Evolutionary conservation across 345 rosid species (phyloP), one percentile per base, ranked within the genome.

Genomic region (Syzygium jambos): DNA sequence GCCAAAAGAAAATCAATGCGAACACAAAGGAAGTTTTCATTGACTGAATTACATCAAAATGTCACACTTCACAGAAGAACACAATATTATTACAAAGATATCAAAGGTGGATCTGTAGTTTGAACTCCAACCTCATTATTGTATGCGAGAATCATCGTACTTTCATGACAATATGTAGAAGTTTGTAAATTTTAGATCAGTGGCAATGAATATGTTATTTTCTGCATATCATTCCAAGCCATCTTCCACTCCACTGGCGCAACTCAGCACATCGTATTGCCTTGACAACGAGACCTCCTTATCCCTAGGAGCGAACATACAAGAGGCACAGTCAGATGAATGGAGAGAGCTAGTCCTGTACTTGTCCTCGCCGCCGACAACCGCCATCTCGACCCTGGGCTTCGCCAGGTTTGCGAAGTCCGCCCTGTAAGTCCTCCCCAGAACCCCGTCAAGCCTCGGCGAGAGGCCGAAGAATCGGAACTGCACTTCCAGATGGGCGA

Each of bases 401-500:
- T 80, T 88, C 1, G 84, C 89, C 82, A 41, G 89, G 86, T 78
- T 86, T 49, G 6, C 80, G 46, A 56, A 88, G 43, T 83, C 87
- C 13, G 46, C 82, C 56, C 65, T 19, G 86, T 88, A 88, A 25
- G 88, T 88, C 84, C 63, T 85, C 77, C 82, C 89, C 41, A 23
- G 63, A 52, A 86, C 86, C 1, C 89, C 86, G 27, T 86, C 88
- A 2, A 86, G 88, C 57, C 51, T 57, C 51, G 52, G 65, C 7
- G 84, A 80, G 21, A 86, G 87, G 73, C 61, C 53, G 38, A 57
- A 41, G 86, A 88, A 86, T 53, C 59, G 8, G 83, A 88, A 88
- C 89, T 83, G 87, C 41, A 86, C 86, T 38, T 88, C 89, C 61
- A 86, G 84, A 84, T 86, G 89, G 43, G 89, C 88, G 84, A 88